Percentiles rank a stretch among this genome's conserved stretches.
These are phyloP conservation scores for Ilyonectria mors-panacis DNA, from an alignment of 2,329 filamentous ascomycete species.

Conservation along the genomic window DNA sequence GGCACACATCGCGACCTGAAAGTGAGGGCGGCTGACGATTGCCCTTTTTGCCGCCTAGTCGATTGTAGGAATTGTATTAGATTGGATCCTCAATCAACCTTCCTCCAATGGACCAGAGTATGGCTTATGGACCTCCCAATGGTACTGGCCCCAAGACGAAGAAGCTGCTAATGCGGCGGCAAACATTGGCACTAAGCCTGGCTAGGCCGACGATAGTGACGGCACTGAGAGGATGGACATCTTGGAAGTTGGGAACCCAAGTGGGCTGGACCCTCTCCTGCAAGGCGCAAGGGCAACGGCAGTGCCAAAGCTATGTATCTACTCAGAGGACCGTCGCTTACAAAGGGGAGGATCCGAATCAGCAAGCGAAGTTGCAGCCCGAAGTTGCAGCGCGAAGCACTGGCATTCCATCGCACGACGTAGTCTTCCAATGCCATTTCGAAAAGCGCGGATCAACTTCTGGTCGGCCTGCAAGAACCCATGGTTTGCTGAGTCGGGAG, in stretches of 20 bases:
- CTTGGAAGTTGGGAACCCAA: conserved; percentile 23
- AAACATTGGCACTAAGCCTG: conserved; percentile 30
- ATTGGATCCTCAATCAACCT: conserved; percentile 18
- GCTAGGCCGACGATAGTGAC: conserved; percentile 26
- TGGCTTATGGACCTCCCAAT: not conserved
- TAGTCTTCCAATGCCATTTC: not conserved
- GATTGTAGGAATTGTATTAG: conserved; percentile 6
- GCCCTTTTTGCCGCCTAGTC: not conserved
- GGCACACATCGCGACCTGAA: not conserved
- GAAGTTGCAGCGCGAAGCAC: not conserved
- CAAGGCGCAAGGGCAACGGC: conserved; percentile 12
- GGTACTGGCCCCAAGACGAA: conserved; percentile 1
- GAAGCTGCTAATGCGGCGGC: conserved; percentile 27
- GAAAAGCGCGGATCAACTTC: not conserved
- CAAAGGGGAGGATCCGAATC: conserved; percentile 1
- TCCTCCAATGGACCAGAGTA: conserved; percentile 14
- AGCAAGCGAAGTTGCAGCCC: conserved; percentile 1
- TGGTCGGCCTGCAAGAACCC: not conserved
- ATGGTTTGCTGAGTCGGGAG: not conserved
- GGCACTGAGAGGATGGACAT: conserved; percentile 27
- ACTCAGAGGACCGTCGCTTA: not conserved
- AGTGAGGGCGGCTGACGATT: not conserved
- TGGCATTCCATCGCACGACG: not conserved
- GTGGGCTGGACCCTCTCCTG: conserved; percentile 26
- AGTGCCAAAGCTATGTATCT: conserved; percentile 3